These are phyloP conservation scores for Coniochaeta sp. DNA, from an alignment of 2,329 filamentous ascomycete genomes.

Conservation along the genomic window DNA sequence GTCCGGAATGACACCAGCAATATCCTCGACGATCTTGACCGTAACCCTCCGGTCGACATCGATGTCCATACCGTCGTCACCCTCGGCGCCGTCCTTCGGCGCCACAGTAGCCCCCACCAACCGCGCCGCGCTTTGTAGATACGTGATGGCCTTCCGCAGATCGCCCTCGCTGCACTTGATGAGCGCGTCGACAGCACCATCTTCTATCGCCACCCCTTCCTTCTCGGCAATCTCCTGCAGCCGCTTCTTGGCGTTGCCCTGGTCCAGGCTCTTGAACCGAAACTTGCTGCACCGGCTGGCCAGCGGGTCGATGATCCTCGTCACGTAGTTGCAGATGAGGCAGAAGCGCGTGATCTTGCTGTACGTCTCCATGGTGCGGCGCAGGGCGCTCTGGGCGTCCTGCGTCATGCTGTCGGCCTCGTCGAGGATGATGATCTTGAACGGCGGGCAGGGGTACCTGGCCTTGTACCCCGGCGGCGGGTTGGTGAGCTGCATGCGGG, in stretches of 20 bases:
- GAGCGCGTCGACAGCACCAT: constrained; percentile 74
- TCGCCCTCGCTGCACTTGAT: constrained; percentile 90
- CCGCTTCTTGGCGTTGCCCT: constrained; percentile 70
- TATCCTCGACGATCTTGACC: constrained; percentile 79
- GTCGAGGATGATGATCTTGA: constrained; percentile 98
- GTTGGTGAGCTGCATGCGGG: constrained; percentile 86
- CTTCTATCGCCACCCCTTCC: constrained; percentile 69
- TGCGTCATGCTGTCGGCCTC: constrained; percentile 99
- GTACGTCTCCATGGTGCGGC: constrained; percentile 97
- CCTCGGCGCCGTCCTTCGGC: constrained; percentile 31
- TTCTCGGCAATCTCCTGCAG: constrained; percentile 74
- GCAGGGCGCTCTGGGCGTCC: constrained; percentile 86
- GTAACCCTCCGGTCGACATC: constrained; percentile 58
- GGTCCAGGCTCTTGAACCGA: constrained; percentile 91
- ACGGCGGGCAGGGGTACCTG: constrained; percentile 87
- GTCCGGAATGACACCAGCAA: constrained; percentile 87
- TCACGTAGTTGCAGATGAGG: constrained; percentile 97
- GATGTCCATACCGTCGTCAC: constrained; percentile 55
- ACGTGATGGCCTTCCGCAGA: constrained; percentile 92
- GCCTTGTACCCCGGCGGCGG: constrained; percentile 60
- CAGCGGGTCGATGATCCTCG: constrained; percentile 92
- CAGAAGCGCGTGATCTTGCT: constrained; percentile 95
- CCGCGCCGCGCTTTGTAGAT: constrained; percentile 86
- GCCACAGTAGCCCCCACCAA: constrained; percentile 63
- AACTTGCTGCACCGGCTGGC: constrained; percentile 95